Evolutionary conservation across 2,329 filamentous ascomycete species (phyloP).

Genomic region (Neopestalotiopsis sp.): DNA sequence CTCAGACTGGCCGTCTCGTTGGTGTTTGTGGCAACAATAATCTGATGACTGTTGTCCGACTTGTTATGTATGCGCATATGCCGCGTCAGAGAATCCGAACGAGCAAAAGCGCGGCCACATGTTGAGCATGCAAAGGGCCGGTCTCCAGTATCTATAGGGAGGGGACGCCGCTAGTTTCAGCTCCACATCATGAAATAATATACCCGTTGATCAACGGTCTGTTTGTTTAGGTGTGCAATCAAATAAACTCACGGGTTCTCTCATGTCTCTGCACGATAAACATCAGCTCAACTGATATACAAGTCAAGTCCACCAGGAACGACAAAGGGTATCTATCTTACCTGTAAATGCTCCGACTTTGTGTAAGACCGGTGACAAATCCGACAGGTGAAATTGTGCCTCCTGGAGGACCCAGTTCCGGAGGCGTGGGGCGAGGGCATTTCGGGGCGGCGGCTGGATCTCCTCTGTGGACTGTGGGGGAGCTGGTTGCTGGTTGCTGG

Average conservation of each 20-base stretch:
- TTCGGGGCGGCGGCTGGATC: neutral
- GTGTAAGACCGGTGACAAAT: slow-evolving; percentile 8
- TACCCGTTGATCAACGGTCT: too few species aligned
- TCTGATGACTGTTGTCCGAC: neutral
- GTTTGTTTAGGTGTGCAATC: neutral
- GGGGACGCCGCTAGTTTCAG: neutral
- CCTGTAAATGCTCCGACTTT: slow-evolving; percentile 17
- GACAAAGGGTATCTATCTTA: neutral
- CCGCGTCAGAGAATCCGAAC: slow-evolving; percentile 8
- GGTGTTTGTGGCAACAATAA: neutral
- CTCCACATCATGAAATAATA: slow-evolving; percentile 4
- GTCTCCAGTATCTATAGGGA: slow-evolving; percentile 11
- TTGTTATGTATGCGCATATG: slow-evolving; percentile 12
- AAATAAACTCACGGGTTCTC: slow-evolving; percentile 11
- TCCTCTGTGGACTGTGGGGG: neutral
- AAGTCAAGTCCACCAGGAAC: neutral
- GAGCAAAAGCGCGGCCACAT: slow-evolving; percentile 13
- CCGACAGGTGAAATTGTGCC: slow-evolving; percentile 6
- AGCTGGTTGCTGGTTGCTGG: too few species aligned
- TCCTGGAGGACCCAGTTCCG: slow-evolving; percentile 1
- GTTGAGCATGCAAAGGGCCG: slow-evolving; percentile 12
- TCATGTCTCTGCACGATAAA: neutral
- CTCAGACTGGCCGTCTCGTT: neutral
- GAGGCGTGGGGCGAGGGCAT: slow-evolving; percentile 10
- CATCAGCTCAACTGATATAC: slow-evolving; percentile 1